Percentiles rank a stretch among this genome's conserved stretches.
phyloP scores from a whole-genome alignment of 129 eudicot species.

The Arctium lappa region DNA sequence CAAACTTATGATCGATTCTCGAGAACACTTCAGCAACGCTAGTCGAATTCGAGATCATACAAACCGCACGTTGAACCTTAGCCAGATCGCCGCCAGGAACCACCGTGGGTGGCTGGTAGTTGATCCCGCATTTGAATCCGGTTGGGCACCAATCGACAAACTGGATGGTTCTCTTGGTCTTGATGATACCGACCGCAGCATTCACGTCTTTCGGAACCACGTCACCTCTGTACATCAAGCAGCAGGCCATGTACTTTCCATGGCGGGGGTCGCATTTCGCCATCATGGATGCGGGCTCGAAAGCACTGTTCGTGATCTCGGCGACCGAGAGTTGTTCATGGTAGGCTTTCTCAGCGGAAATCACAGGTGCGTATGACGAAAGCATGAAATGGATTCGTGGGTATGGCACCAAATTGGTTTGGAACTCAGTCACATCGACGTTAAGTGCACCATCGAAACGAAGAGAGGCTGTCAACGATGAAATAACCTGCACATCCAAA shows the following conservation, averaged over 20 bases:
- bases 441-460: constrained; percentile 82
- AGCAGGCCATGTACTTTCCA: constrained; percentile 89
- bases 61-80: constrained; percentile 78
- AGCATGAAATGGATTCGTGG: constrained; percentile 89
- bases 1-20: constrained; percentile 81
- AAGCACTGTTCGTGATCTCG: constrained; percentile 77
- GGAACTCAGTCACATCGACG: constrained; percentile 82
- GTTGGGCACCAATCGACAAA: constrained; percentile 92
- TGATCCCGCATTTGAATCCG: constrained; percentile 82
- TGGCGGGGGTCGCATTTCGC: constrained; percentile 84
- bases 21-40: constrained; percentile 91
- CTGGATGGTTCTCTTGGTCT: constrained; percentile 82
- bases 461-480: constrained; percentile 73
- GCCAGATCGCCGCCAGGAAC: constrained; percentile 90
- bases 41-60: constrained; percentile 86
- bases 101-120: constrained; percentile 84
- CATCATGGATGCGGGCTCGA: constrained; percentile 87
- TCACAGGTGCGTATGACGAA: constrained; percentile 78
- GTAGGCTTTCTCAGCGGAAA: constrained; percentile 76
- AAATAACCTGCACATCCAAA: constrained; percentile 51
- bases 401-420: constrained; percentile 79
- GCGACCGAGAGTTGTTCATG: constrained; percentile 82
- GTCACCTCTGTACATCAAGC: constrained; percentile 82
- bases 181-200: constrained; percentile 77
- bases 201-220: constrained; percentile 86